Percentiles rank a stretch among this genome's conserved stretches.
Conservation (phyloP, 306 rosid species). For the Rubus parviflorus region DNA sequence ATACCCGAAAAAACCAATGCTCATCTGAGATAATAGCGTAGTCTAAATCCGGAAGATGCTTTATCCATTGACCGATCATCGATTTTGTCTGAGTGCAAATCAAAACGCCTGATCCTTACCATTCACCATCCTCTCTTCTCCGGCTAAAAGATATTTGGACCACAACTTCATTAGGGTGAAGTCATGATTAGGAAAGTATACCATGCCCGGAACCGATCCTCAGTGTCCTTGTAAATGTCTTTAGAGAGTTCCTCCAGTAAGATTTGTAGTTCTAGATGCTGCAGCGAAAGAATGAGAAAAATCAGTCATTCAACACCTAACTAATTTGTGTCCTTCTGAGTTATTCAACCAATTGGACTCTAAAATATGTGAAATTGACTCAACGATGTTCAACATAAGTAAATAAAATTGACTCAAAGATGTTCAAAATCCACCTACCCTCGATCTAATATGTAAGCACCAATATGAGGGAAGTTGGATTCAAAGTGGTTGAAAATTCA, state of each 20-base stretch:
- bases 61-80: too few species aligned
- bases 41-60: conserved; percentile 50
- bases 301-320: too few species aligned
- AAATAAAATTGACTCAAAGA: too few species aligned
- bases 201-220: conserved; percentile 66
- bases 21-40: conserved; percentile 65
- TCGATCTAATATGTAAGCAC: not conserved
- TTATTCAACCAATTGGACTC: too few species aligned
- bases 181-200: conserved; percentile 55
- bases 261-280: conserved; percentile 4
- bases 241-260: conserved; percentile 67
- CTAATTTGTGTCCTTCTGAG: too few species aligned
- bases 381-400: too few species aligned
- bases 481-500: not conserved
- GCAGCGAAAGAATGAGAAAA: too few species aligned
- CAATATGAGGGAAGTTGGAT: not conserved
- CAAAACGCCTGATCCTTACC: conserved; percentile 60
- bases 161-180: conserved; percentile 67
- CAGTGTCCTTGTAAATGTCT: conserved; percentile 65
- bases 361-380: too few species aligned
- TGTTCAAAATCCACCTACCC: not conserved
- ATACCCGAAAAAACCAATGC: conserved; percentile 75
- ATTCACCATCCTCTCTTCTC: conserved; percentile 60
- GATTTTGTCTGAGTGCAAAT: conserved; percentile 56
- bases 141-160: conserved; percentile 66